phyloP scores from a whole-genome alignment of 2,329 filamentous ascomycete species.

The Balansia obtecta region DNA sequence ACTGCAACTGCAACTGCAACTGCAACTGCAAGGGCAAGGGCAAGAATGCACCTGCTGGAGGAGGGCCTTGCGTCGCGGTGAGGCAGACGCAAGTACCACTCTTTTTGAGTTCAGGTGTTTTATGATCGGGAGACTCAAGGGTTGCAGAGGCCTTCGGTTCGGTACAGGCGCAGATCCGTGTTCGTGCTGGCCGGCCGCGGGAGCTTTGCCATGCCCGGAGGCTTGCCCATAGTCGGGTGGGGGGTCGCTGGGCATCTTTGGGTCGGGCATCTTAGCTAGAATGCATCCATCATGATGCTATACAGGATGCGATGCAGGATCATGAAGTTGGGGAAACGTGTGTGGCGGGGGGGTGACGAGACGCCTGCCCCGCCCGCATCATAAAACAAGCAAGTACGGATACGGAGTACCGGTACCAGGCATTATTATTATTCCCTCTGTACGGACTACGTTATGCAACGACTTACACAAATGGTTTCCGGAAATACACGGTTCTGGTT shows the following conservation, averaged over 20 bases:
- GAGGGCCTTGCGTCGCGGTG: slow-evolving; percentile 71
- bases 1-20: too few species aligned
- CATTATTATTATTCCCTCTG: too few species aligned
- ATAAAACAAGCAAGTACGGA: too few species aligned
- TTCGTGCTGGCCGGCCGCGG: slow-evolving; percentile 11
- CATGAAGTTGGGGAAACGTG: not conserved
- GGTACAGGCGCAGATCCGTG: slow-evolving; percentile 18
- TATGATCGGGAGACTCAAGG: slow-evolving; percentile 70
- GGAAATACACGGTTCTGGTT: too few species aligned
- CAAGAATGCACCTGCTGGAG: slow-evolving; percentile 48
- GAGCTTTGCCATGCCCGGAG: slow-evolving; percentile 21
- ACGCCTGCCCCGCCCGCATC: not conserved
- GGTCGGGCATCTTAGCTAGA: slow-evolving; percentile 14
- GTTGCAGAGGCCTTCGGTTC: slow-evolving; percentile 38
- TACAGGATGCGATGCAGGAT: not conserved
- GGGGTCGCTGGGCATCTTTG: slow-evolving; percentile 23
- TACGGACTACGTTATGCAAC: too few species aligned
- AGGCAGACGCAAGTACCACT: slow-evolving; percentile 82
- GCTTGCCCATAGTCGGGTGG: slow-evolving; percentile 34
- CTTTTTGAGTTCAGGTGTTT: slow-evolving; percentile 63
- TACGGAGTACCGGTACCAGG: too few species aligned
- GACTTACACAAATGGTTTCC: too few species aligned
- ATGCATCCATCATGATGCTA: not conserved
- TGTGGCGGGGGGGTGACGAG: not conserved
- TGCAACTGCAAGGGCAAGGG: not conserved